phyloP scores from a whole-genome alignment of 2,329 filamentous ascomycete species.

The Pezizomycotina sp. region DNA sequence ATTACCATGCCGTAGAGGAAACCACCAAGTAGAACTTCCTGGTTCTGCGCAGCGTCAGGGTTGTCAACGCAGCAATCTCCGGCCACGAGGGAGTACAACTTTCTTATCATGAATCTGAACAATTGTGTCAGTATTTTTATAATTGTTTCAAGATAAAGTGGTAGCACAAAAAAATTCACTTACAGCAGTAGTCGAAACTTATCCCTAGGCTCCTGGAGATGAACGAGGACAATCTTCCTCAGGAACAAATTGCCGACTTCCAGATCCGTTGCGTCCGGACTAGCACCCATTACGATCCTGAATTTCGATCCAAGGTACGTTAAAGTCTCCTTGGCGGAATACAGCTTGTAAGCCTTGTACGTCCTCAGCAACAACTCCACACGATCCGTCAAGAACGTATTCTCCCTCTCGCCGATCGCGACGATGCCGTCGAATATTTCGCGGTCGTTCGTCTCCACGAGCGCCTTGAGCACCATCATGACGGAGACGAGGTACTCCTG shows the following conservation, averaged over 20 bases:
- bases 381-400: slow-evolving; percentile 88
- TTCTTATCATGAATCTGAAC: slow-evolving; percentile 70
- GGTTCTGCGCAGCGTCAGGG: slow-evolving; percentile 88
- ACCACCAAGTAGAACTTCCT: slow-evolving; percentile 83
- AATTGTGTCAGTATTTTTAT: no score
- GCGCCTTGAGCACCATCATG: slow-evolving; percentile 90
- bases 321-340: slow-evolving; percentile 65
- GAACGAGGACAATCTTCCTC: slow-evolving; percentile 74
- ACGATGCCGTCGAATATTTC: slow-evolving; percentile 93
- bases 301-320: slow-evolving; percentile 85
- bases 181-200: slow-evolving; percentile 76
- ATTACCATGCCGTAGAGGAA: slow-evolving; percentile 90
- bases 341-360: slow-evolving; percentile 78
- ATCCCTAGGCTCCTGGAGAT: slow-evolving; percentile 71
- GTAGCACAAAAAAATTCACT: not conserved
- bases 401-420: slow-evolving; percentile 38
- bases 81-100: slow-evolving; percentile 81
- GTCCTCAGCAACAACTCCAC: slow-evolving; percentile 82
- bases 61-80: slow-evolving; percentile 90
- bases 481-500: slow-evolving; percentile 91
- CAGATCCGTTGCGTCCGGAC: slow-evolving; percentile 69
- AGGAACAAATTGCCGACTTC: slow-evolving; percentile 85
- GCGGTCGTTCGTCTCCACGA: slow-evolving; percentile 88
- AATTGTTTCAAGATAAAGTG: no score
- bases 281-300: slow-evolving; percentile 66